Evolutionary conservation across 176 grass and related monocot species (phyloP).

Genomic region (Ensete ventricosum): DNA sequence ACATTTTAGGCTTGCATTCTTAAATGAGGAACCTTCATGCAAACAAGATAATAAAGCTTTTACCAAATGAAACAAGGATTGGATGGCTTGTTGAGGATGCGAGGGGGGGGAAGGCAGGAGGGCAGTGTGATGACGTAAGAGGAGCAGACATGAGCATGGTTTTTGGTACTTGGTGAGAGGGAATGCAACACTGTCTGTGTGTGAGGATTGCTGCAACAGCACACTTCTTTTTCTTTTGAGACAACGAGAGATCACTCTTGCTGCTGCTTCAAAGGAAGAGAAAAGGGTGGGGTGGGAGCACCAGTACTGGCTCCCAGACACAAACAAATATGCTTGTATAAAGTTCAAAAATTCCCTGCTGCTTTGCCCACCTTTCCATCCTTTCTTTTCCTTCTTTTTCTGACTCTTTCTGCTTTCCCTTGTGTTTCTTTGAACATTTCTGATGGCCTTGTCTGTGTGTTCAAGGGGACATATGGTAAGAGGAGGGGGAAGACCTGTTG

Average conservation of each 20-base stretch:
- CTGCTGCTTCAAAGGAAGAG: neutral
- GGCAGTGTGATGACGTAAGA: neutral
- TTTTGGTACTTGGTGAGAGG: neutral
- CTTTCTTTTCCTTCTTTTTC: neutral
- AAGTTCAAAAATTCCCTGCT: neutral
- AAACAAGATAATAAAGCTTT: too few species aligned
- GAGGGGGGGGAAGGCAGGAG: too few species aligned
- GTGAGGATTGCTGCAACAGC: neutral
- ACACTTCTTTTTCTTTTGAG: neutral
- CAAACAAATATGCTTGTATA: neutral
- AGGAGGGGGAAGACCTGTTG: too few species aligned
- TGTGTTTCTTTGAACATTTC: neutral
- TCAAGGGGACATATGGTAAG: too few species aligned
- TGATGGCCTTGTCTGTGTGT: neutral
- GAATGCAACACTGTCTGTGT: neutral
- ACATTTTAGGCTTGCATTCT: too few species aligned
- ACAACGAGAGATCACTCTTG: neutral
- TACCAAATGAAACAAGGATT: too few species aligned
- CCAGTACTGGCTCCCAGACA: neutral
- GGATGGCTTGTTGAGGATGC: too few species aligned
- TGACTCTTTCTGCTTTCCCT: neutral
- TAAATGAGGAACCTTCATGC: too few species aligned
- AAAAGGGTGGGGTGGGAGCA: neutral
- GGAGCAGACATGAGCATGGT: constrained; percentile 6
- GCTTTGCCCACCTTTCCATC: neutral